These are phyloP conservation scores for Oryza australiensis DNA, from an alignment of 176 grass and related monocot genomes.

Conservation along the genomic window DNA sequence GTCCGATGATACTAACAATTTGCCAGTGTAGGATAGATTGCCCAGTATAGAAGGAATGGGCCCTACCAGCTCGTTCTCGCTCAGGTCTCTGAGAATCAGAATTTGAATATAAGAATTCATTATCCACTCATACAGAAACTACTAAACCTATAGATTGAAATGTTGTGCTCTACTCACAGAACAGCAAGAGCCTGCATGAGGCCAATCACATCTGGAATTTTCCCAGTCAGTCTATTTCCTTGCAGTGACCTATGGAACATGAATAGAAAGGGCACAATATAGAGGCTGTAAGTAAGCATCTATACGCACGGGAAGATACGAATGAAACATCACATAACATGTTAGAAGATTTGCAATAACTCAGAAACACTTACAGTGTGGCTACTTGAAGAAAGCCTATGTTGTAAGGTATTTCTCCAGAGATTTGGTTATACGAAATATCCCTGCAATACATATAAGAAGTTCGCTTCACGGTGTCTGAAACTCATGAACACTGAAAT, in stretches of 20 bases:
- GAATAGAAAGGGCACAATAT: neutral
- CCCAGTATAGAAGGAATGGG: conserved; percentile 93
- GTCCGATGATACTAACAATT: conserved; percentile 69
- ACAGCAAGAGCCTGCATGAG: conserved; percentile 99
- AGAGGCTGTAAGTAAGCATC: neutral
- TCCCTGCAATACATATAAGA: conserved; percentile 58
- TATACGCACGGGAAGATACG: neutral
- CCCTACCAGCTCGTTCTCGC: conserved; percentile 85
- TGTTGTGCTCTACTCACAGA: conserved; percentile 62
- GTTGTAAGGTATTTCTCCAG: conserved; percentile 98
- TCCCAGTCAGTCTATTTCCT: conserved; percentile 85
- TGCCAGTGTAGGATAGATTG: conserved; percentile 98
- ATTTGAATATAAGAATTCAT: neutral
- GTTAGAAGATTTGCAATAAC: neutral
- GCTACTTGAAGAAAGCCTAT: conserved; percentile 99
- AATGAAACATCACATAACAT: neutral
- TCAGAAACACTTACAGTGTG: conserved; percentile 64
- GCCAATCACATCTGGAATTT: conserved; percentile 98
- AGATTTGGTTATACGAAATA: conserved; percentile 97
- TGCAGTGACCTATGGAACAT: conserved; percentile 77
- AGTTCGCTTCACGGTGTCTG: neutral
- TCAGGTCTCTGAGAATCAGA: conserved; percentile 70
- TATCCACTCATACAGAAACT: neutral
- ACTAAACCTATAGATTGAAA: conserved; percentile 6
- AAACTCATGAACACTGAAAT: neutral